Base-by-base conservation (phyloP, 768 basidiomycete species). In the Mrakia frigida region DNA sequence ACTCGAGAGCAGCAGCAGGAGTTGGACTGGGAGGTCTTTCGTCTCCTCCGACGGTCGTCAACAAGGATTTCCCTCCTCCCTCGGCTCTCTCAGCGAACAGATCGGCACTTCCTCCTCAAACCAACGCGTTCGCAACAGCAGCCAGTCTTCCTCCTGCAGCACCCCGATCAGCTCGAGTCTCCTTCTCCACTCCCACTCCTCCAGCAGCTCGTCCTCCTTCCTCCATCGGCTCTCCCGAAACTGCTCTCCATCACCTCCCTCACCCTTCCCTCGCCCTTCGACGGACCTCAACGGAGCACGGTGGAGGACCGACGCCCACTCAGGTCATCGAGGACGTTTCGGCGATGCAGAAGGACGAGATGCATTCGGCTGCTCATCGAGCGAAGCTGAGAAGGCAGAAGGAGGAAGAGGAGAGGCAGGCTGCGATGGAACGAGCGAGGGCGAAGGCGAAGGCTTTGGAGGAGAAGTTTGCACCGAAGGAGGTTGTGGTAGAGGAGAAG, bases 311-410 rank as follows among this genome's bases (percentile, higher is more conserved):
- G 14, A 37, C 46, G 2, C 18, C 56, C 31, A 60, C 63, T 1
- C 16, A 9, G 28, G 31, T 28, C 6, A n/a, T 70, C 37, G 67
- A 53, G 21, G 73, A 78, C 41, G 33, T 74, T 10, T 70, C 77
- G 2, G 63, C 50, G 67, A 68, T 74, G 35, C 73, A 78, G 37
- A 74, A 78, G 73, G 73, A 71, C 67, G 77, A 78, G 73, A 78
- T 78, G 77, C 71, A 73, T 37, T 69, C 63, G 9, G 77, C 77
- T 2, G 77, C 77, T 1, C 73, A 78, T 60, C 65, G 77, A 14
- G 77, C 77, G 10, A 68, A 59, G 28, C 16, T 59, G 73, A 52
- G 77, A 31, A 33, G 77, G n/a, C 56, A 78, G 46, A 63, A 56
- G 46, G 77, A 74, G 41, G 77, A 78, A 39, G 77, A 67, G 46